Base-by-base conservation (phyloP, 2,329 filamentous ascomycete species). In the Colletotrichum limetticola region DNA sequence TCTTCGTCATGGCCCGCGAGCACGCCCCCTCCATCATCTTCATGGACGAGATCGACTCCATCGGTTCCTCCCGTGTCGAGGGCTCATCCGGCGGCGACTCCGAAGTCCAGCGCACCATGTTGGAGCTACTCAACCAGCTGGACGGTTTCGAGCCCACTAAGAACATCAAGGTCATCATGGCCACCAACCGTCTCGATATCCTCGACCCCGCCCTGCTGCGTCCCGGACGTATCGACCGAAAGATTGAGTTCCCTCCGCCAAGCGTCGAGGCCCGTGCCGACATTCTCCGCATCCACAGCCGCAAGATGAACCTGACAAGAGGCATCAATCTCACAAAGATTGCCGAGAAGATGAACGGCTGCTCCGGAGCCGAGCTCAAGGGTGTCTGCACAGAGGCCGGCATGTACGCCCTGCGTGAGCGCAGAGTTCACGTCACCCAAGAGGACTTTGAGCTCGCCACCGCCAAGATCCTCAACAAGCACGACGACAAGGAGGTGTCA, bases 151-250 rank as follows among this genome's bases (percentile, higher is more conserved):
- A 98, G 85, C 97, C 97, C 6, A 98, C 96, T 59, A 99, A 99
- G 88, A 98, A 98, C 86, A 99, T 99, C 91, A 99, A 99, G 85
- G 95, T 99, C 83, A 97, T 99, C 86, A 99, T 99, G 96, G 97
- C 97, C 67, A 99, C 97, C 61, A 99, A 99, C 85, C 94, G 97
- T 82, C 90, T 99, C 76, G 97, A 99, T 79, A 98, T 99, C 76
- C 91, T 99, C 59, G 97, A 99, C 82, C 97, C 97, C 2, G 97
- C 97, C 1, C 90, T 99, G 57, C 89, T 99, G 77, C 93, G 97
- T 78, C 97, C 97, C n/a, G 97, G 97, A 65, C 94, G 97, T 79
- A 98, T 99, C 83, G 97, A 99, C 88, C 91, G 97, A 79, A 98
- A 98, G 89, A 98, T 98, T 81, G 97, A 99, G 85, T 99, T 99